Percentiles rank a stretch among this genome's conserved stretches.
phyloP scores from a whole-genome alignment of 2,329 filamentous ascomycete species.

The Neofusicoccum laricinum region DNA sequence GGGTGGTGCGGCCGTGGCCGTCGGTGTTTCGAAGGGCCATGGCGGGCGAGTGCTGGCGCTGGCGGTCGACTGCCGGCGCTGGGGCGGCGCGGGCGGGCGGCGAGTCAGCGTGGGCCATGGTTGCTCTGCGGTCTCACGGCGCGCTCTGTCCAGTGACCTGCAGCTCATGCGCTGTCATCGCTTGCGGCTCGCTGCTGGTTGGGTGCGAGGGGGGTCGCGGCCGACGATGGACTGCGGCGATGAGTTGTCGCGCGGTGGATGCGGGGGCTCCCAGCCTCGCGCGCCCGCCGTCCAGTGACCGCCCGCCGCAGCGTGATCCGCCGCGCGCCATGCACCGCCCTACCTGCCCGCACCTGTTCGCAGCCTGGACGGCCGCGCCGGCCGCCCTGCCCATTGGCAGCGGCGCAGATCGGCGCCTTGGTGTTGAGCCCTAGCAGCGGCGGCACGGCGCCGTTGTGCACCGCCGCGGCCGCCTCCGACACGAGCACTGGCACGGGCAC shows the following conservation, averaged over 20 bases:
- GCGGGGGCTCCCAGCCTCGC: neutral
- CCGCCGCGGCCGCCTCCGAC: neutral
- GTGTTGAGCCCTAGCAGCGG: neutral
- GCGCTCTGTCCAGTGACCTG: constrained; percentile 10
- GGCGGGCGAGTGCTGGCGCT: neutral
- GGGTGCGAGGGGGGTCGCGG: neutral
- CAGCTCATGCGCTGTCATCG: constrained; percentile 12
- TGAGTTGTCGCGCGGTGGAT: constrained; percentile 9
- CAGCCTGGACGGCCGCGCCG: neutral
- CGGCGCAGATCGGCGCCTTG: neutral
- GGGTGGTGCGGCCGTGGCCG: neutral
- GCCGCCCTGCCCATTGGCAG: neutral
- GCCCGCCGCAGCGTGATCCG: constrained; percentile 4
- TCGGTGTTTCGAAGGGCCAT: neutral
- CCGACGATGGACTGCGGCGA: neutral
- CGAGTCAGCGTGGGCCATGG: constrained; percentile 12
- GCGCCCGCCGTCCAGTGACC: neutral
- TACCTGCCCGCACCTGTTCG: neutral
- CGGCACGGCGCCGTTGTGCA: neutral
- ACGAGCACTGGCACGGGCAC: too few relatives aligned
- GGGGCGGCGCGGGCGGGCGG: neutral
- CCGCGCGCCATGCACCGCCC: constrained; percentile 1
- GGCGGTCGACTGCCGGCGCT: neutral
- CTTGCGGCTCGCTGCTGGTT: constrained; percentile 13
- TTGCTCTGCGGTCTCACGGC: neutral